These are phyloP conservation scores for Citropsis articulata DNA, from an alignment of 345 rosid genomes.

Conservation along the genomic window DNA sequence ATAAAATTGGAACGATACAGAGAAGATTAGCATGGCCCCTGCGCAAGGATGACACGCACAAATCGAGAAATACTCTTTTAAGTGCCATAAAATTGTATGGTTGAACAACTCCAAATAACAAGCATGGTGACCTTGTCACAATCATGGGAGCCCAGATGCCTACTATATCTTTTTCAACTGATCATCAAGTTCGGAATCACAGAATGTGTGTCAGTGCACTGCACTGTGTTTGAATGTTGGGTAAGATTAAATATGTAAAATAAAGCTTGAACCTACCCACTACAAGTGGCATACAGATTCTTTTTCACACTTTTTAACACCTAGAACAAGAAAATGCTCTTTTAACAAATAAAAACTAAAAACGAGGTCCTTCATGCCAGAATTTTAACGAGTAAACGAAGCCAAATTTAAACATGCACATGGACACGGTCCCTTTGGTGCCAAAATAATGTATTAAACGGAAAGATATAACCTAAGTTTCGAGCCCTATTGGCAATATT, in stretches of 20 bases:
- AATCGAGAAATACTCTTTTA: too few relatives aligned
- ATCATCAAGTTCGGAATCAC: slow-evolving; percentile 18
- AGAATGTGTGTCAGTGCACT: slow-evolving; percentile 10
- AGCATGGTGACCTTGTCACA: neutral
- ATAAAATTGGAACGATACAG: too few relatives aligned
- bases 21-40: too few relatives aligned
- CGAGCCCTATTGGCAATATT: neutral
- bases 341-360: neutral
- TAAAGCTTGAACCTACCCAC: neutral
- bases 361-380: neutral
- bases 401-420: neutral
- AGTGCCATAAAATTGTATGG: neutral
- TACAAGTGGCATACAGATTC: neutral
- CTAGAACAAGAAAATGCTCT: slow-evolving; percentile 7
- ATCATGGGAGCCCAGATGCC: neutral
- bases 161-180: neutral
- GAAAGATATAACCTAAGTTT: neutral
- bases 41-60: too few relatives aligned
- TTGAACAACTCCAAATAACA: neutral
- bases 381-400: neutral
- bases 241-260: neutral
- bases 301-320: neutral
- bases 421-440: neutral
- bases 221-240: neutral
- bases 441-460: neutral